Evolutionary conservation across 345 rosid genomes (phyloP).

Genomic region (Anacardium occidentale): DNA sequence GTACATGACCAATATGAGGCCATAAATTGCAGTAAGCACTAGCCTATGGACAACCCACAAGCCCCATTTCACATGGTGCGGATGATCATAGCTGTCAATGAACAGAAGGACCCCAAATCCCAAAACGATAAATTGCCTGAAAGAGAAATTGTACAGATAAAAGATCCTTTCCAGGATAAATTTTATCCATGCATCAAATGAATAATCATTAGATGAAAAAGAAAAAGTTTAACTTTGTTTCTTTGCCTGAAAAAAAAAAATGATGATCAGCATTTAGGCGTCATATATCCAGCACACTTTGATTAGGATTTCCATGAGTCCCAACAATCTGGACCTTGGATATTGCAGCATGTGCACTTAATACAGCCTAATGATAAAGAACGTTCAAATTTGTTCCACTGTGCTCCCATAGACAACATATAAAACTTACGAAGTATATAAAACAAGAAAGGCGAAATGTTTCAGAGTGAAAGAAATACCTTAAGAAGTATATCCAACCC

Average conservation of each 20-base stretch:
- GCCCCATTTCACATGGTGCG: conserved; percentile 66
- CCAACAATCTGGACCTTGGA: not conserved
- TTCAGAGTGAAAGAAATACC: conserved; percentile 40
- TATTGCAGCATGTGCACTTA: not conserved
- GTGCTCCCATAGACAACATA: not conserved
- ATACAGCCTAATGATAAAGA: not conserved
- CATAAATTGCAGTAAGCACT: conserved; percentile 72
- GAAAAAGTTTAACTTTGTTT: not conserved
- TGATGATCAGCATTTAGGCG: not conserved
- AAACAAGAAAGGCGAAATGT: not conserved
- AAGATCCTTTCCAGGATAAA: not conserved
- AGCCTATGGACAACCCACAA: conserved; percentile 83
- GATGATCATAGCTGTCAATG: conserved; percentile 46
- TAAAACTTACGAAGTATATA: conserved; percentile 1
- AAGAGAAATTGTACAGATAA: conserved; percentile 16
- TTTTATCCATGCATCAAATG: not conserved
- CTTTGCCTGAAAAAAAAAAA: not conserved
- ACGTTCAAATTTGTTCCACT: conserved; percentile 1
- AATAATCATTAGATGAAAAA: not conserved
- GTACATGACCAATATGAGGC: conserved; percentile 66
- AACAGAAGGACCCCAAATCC: conserved; percentile 76
- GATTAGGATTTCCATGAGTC: not conserved
- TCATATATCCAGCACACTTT: not conserved
- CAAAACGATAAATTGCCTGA: conserved; percentile 76
- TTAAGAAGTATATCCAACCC: conserved; percentile 81